These are phyloP conservation scores for Beauveria australis DNA, from an alignment of 2,329 filamentous ascomycete species.

Conservation along the genomic window DNA sequence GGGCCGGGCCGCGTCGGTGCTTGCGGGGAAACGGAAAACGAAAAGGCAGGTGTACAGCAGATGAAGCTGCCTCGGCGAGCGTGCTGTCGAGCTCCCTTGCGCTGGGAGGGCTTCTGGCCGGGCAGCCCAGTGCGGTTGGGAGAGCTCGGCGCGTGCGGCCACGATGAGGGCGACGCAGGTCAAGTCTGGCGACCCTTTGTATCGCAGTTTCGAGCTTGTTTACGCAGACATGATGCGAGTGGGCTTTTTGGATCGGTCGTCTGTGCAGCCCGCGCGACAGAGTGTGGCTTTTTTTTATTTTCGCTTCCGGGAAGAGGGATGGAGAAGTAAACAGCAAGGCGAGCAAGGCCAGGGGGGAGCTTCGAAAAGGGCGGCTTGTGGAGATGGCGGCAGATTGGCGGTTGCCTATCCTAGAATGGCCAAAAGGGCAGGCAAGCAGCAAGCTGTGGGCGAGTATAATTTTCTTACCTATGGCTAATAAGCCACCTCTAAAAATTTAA, in stretches of 20 bases:
- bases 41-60: neutral
- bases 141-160: slow-evolving; percentile 10
- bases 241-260: neutral
- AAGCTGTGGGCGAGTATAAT: neutral
- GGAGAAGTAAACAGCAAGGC: neutral
- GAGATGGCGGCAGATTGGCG: slow-evolving; percentile 1
- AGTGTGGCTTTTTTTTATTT: neutral
- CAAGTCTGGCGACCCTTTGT: neutral
- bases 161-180: neutral
- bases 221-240: neutral
- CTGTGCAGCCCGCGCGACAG: slow-evolving; percentile 5
- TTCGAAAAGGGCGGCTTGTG: slow-evolving; percentile 2
- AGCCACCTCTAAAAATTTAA: too few relatives aligned
- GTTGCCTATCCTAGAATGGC: neutral
- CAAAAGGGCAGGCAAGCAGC: neutral
- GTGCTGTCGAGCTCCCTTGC: neutral
- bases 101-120: neutral
- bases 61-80: neutral
- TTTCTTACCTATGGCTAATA: too few relatives aligned
- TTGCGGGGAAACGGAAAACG: too few relatives aligned
- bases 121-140: slow-evolving; percentile 3
- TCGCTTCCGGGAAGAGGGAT: neutral
- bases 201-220: neutral
- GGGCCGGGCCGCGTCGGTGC: neutral
- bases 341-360: neutral